phyloP scores from a whole-genome alignment of 768 basidiomycete species.

The Chalciporus piperatus region DNA sequence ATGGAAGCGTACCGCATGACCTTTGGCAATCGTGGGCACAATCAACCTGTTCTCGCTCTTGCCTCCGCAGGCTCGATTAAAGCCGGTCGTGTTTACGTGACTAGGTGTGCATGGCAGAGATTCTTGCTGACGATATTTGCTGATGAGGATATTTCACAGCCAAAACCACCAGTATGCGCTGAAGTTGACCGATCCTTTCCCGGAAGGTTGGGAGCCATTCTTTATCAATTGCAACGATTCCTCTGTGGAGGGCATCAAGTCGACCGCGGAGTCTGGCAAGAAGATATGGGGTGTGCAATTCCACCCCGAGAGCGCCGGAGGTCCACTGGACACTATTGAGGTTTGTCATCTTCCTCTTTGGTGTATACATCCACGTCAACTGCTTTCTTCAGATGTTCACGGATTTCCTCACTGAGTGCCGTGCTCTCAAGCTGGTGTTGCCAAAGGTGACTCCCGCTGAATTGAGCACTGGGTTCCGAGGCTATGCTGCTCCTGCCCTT shows the following conservation, averaged over 20 bases:
- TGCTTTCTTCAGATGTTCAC: slow-evolving; percentile 74
- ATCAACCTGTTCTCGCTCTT: slow-evolving; percentile 95
- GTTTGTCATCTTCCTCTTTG: slow-evolving; percentile 39
- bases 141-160: slow-evolving; percentile 35
- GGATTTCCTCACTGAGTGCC: slow-evolving; percentile 84
- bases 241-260: slow-evolving; percentile 98
- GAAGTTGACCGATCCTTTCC: slow-evolving; percentile 91
- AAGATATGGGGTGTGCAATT: slow-evolving; percentile 98
- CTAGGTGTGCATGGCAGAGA: slow-evolving; percentile 50
- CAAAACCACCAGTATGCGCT: slow-evolving; percentile 99
- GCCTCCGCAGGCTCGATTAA: slow-evolving; percentile 92
- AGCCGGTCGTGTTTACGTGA: slow-evolving; percentile 96
- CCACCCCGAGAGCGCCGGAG: slow-evolving; percentile 97
- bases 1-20: slow-evolving; percentile 97
- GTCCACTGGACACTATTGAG: slow-evolving; percentile 98
- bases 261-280: slow-evolving; percentile 83
- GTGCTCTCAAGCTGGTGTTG: slow-evolving; percentile 46
- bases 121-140: background rate
- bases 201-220: slow-evolving; percentile 96
- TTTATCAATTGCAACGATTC: slow-evolving; percentile 99
- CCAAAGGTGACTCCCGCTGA: slow-evolving; percentile 17
- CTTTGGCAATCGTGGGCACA: slow-evolving; percentile 99
- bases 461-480: slow-evolving; percentile 16
- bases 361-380: background rate
- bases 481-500: slow-evolving; percentile 18